These are phyloP conservation scores for Rhododendron ovatum DNA, from an alignment of 148 eudicot genomes.

Conservation along the genomic window DNA sequence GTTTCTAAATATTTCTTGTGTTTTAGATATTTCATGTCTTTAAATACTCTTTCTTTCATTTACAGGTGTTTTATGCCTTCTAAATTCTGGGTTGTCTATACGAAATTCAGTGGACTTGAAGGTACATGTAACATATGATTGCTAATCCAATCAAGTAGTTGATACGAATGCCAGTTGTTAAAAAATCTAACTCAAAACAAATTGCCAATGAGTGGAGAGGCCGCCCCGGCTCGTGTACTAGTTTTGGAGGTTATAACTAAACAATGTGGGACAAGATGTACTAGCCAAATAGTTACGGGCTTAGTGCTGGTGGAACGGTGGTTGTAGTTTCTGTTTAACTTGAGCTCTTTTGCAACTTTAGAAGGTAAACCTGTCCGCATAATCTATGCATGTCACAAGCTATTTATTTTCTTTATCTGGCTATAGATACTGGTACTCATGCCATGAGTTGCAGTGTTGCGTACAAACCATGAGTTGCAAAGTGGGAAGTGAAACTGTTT, in stretches of 20 bases:
- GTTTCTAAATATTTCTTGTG: background rate
- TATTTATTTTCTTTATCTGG: background rate
- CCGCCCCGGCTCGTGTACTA: background rate
- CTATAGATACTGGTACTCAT: no score
- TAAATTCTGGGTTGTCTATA: conserved; percentile 24
- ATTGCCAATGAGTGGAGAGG: background rate
- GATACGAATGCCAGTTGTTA: background rate
- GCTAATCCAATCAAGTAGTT: background rate
- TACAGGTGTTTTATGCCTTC: conserved; percentile 46
- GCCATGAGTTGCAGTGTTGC: no score
- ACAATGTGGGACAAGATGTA: background rate
- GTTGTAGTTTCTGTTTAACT: background rate
- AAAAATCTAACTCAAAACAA: background rate
- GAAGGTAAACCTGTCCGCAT: background rate
- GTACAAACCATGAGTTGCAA: background rate
- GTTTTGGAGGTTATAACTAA: background rate
- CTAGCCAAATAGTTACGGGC: background rate
- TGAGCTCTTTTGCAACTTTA: background rate
- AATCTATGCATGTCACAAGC: background rate
- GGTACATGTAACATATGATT: conserved; percentile 31
- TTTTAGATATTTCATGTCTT: background rate
- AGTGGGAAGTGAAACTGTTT: background rate
- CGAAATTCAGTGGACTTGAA: conserved; percentile 38
- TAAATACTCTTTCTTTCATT: background rate
- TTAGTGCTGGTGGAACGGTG: background rate